Conservation (phyloP, 202 grass and related monocot species). For the Bolboschoenoplectus hybrid region DNA sequence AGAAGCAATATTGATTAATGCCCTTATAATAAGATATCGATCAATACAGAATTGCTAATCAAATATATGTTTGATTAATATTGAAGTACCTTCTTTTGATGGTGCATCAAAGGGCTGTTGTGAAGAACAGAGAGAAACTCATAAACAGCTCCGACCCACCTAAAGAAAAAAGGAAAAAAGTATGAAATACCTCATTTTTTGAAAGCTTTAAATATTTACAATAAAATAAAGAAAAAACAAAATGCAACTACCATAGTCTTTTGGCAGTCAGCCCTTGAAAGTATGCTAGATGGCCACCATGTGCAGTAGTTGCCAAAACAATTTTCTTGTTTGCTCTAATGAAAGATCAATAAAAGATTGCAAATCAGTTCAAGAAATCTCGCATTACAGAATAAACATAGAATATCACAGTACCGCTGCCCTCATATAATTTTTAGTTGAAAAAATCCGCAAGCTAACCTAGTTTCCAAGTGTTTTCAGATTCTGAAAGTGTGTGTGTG, state of each 20-base stretch:
- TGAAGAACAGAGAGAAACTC: slow-evolving; percentile 78
- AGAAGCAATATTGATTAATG: neutral
- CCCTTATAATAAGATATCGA: neutral
- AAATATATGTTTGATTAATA: slow-evolving; percentile 24
- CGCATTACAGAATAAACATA: neutral
- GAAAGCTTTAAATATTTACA: slow-evolving; percentile 27
- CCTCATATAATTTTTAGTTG: neutral
- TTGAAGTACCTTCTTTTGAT: slow-evolving; percentile 55
- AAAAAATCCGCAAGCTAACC: neutral
- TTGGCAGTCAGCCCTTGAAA: slow-evolving; percentile 85
- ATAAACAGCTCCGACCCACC: slow-evolving; percentile 80
- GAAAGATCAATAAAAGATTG: slow-evolving; percentile 42
- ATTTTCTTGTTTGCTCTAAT: slow-evolving; percentile 91
- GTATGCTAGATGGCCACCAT: slow-evolving; percentile 95
- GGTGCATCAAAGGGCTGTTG: slow-evolving; percentile 73
- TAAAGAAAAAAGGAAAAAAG: slow-evolving; percentile 51
- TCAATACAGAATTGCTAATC: slow-evolving; percentile 20
- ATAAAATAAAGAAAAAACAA: slow-evolving; percentile 29
- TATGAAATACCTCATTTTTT: neutral
- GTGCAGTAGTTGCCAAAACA: slow-evolving; percentile 88
- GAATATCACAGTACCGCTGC: neutral
- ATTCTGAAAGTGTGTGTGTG: neutral
- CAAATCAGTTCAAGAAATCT: neutral
- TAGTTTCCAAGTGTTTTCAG: slow-evolving; percentile 12
- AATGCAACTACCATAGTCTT: slow-evolving; percentile 68